These are phyloP conservation scores for Taiozyma onychis DNA, from an alignment of 1,139 yeast species.

Conservation along the genomic window DNA sequence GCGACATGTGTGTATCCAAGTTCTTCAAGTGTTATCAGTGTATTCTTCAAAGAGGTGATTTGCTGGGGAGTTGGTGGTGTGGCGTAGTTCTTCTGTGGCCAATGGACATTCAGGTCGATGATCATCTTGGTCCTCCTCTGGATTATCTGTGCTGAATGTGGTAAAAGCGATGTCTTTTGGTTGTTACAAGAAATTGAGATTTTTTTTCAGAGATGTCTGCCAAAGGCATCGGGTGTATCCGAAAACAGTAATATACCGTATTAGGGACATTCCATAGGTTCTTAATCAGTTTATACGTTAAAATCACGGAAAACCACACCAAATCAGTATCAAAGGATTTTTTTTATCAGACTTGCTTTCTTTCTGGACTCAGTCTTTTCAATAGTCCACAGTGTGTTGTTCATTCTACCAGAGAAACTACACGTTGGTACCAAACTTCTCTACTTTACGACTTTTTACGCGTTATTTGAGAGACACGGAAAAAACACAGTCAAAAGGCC, in stretches of 20 bases:
- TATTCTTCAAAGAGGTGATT: constrained; percentile 39
- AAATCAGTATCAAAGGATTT: no score
- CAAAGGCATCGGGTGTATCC: background rate
- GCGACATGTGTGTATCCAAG: constrained; percentile 75
- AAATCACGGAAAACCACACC: no score
- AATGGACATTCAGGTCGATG: constrained; percentile 75
- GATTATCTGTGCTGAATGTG: background rate
- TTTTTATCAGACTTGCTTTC: no score
- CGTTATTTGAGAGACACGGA: background rate
- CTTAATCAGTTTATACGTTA: no score
- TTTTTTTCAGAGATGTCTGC: background rate
- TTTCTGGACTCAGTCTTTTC: no score
- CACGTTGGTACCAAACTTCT: no score
- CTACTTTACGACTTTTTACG: background rate
- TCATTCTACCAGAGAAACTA: no score
- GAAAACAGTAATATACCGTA: background rate
- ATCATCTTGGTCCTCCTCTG: constrained; percentile 29
- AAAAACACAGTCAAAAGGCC: background rate
- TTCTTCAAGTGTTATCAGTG: constrained; percentile 49
- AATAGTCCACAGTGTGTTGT: no score
- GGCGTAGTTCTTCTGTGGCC: constrained; percentile 59
- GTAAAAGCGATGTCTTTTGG: background rate
- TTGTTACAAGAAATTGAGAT: no score
- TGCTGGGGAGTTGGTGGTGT: constrained; percentile 37
- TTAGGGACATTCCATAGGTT: background rate